These are phyloP conservation scores for Cyclotella distinguenda DNA, from an alignment of 108 stramenopile genomes.

Conservation along the genomic window DNA sequence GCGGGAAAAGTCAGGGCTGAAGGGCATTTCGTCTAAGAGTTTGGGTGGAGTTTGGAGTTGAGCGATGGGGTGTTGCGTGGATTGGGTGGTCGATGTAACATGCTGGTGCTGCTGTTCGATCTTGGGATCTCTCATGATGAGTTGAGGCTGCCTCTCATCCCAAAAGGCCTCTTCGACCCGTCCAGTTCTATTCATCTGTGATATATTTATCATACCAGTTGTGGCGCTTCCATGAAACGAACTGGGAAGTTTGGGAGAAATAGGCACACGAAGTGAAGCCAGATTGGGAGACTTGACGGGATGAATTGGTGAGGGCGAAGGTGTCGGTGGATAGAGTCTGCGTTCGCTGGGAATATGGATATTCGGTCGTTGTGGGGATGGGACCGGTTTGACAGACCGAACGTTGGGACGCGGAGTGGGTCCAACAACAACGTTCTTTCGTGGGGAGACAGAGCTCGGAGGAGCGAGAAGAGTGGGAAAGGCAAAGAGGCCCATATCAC, in stretches of 20 bases:
- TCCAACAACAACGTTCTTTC: not conserved
- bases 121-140: too few species aligned
- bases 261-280: too few species aligned
- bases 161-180: too few species aligned
- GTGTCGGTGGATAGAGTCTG: not conserved
- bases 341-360: not conserved
- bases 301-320: not conserved
- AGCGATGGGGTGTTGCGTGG: not conserved
- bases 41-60: not conserved
- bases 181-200: too few species aligned
- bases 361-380: not conserved
- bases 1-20: not conserved
- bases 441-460: not conserved
- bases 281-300: not conserved
- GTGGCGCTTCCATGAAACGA: too few species aligned
- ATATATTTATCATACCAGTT: too few species aligned
- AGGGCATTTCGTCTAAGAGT: not conserved
- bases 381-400: not conserved
- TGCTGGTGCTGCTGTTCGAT: too few species aligned
- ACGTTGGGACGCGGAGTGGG: not conserved
- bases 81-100: not conserved
- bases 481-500: too few species aligned
- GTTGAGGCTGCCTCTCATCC: too few species aligned
- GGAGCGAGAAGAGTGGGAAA: too few species aligned
- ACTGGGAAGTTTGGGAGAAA: too few species aligned